Evolutionary conservation across 345 rosid species (phyloP), one percentile per base, ranked within the genome.

Genomic region (Rhizophora apiculata): DNA sequence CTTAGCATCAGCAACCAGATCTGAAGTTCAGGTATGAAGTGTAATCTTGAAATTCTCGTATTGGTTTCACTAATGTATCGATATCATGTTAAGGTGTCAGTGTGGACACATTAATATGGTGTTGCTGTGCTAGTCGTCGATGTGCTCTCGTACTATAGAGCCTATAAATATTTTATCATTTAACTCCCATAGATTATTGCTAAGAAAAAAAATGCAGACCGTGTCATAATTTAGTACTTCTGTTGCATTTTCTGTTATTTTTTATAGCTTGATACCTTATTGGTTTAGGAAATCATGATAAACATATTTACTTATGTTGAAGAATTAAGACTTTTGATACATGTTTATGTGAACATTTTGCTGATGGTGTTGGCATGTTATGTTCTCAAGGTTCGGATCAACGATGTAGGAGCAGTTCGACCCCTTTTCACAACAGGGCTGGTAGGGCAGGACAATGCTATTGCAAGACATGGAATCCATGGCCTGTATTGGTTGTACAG

Each of bases 391-490:
- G 76, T 92, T n/a, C 84, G 86, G 31, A 57, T 85, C 80, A 88
- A 92, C 24, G 8, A 83, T 48, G 74, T 67, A 0, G 31, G 65
- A 8, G 63, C 72, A 0, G 63, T 48, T 4, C 7, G 3, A 32
- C 77, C 85, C 15, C 73, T 67, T 21, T 89, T 86, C 68, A 43
- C 90, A 6, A 82, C 93, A 0, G 80, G 82, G 22, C 31, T 52
- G 20, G 82, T 86, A 0, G 96, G 96, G 20, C 76, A 56, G 56
- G 96, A 84, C 61, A 92, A 88, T 71, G 92, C 89, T 0, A 83
- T 92, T 5, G 90, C 96, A 0, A 83, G 96, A 75, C 96, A 86
- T 77, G 96, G 96, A 6, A 92, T 89, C 10, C 93, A 88, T 49
- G 97, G 92, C 24, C 56, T 89, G 73, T 88, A 88, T 76, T 80